A percentile compares a stretch with the other conserved stretches of the same genome.
These are phyloP conservation scores for Turritis glabra DNA, from an alignment of 345 rosid genomes.

Conservation along the genomic window DNA sequence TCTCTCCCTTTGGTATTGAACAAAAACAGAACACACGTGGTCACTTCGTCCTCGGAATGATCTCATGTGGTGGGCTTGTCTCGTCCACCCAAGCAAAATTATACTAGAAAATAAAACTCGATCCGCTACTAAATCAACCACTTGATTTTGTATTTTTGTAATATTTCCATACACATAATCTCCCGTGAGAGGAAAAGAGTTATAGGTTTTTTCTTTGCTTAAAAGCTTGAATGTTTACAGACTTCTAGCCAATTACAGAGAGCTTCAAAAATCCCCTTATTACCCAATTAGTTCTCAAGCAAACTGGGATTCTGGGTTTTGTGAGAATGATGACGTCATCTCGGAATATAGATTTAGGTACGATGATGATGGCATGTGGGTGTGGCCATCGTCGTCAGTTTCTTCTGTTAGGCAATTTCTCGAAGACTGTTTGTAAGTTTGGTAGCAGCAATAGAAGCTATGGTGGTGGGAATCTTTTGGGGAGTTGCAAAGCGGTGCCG, in stretches of 20 bases:
- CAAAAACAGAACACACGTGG: not conserved
- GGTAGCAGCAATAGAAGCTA: constrained; percentile 30
- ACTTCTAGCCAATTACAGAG: not conserved
- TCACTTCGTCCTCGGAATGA: not conserved
- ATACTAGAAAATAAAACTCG: not conserved
- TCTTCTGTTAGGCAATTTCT: not conserved
- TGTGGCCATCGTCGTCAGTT: constrained; percentile 33
- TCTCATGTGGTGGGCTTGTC: constrained; percentile 39
- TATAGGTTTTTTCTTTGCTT: not conserved
- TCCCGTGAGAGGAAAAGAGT: not conserved
- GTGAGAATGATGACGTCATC: constrained; percentile 72
- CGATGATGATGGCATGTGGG: constrained; percentile 56
- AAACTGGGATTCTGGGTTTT: constrained; percentile 13
- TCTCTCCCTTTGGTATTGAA: not conserved
- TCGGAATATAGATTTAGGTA: constrained; percentile 61
- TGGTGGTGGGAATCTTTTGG: constrained; percentile 46
- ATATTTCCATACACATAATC: not conserved
- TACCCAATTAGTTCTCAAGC: not conserved
- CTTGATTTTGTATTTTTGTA: not conserved
- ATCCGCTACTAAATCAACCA: constrained; percentile 18
- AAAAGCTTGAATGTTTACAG: not conserved
- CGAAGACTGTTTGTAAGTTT: constrained; percentile 36
- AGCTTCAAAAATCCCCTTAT: not conserved
- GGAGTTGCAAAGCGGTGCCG: constrained; percentile 54
- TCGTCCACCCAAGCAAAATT: constrained; percentile 37